Evolutionary conservation across 106 monocot species (phyloP).

Genomic region (Gastrodia elata): DNA sequence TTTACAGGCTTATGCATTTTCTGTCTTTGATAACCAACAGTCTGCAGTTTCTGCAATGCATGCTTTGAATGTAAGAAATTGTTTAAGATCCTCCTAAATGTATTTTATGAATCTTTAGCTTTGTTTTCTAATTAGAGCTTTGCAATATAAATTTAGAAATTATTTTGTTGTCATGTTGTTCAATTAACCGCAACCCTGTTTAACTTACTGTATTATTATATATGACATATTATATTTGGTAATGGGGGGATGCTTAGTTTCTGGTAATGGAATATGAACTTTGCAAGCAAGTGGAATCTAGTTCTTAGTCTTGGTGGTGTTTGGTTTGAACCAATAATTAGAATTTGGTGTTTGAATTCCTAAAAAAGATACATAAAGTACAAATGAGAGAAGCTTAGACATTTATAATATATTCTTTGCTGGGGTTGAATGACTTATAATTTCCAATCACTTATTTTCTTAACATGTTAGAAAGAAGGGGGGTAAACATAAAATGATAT

Average conservation of each 20-base stretch:
- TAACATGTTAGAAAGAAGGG: too few relatives aligned
- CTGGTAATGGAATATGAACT: not conserved
- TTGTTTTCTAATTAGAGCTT: not conserved
- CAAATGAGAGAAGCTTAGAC: not conserved
- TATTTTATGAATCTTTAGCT: not conserved
- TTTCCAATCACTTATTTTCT: too few relatives aligned
- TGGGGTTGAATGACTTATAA: not conserved
- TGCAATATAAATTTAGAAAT: not conserved
- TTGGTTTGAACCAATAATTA: not conserved
- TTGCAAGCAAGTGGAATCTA: not conserved
- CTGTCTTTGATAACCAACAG: slow-evolving; percentile 63
- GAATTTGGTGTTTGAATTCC: not conserved
- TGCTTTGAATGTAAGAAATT: slow-evolving; percentile 51
- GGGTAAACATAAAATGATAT: too few relatives aligned
- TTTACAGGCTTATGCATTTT: slow-evolving; percentile 73
- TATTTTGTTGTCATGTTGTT: not conserved
- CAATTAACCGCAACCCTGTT: not conserved
- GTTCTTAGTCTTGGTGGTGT: not conserved
- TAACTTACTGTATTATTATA: not conserved
- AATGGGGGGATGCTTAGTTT: not conserved
- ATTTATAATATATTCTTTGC: too few relatives aligned
- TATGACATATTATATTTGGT: not conserved
- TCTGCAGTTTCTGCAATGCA: slow-evolving; percentile 60
- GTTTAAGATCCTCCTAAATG: not conserved
- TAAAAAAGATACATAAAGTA: not conserved